These are phyloP conservation scores for Cryphonectria carpinicola DNA, from an alignment of 2,329 filamentous ascomycete species.

Conservation along the genomic window DNA sequence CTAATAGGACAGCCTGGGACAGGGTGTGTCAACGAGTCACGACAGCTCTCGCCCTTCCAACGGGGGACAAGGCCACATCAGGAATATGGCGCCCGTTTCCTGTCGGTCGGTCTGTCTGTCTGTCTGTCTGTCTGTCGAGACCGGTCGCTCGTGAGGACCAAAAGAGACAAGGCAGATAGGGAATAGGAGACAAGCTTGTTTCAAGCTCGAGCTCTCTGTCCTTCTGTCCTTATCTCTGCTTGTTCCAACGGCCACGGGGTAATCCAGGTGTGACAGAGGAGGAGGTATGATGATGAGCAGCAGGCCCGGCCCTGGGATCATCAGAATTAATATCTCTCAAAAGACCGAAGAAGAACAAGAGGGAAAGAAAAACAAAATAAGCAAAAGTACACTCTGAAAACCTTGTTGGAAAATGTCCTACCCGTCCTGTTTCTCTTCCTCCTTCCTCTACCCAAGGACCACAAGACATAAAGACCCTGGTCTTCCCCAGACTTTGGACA, in stretches of 20 bases:
- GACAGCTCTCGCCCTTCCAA: background rate
- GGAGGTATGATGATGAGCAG: background rate
- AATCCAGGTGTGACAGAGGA: background rate
- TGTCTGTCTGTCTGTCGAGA: background rate
- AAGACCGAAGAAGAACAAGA: background rate
- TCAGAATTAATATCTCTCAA: background rate
- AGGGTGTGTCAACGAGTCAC: background rate
- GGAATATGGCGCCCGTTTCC: background rate
- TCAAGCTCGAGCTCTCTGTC: slow-evolving; percentile 2
- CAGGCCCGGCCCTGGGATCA: background rate
- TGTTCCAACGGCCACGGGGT: background rate
- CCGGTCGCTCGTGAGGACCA: background rate
- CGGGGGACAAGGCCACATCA: background rate
- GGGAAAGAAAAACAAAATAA: background rate
- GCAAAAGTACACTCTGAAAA: background rate
- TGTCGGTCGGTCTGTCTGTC: background rate
- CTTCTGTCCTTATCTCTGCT: background rate
- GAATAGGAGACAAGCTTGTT: background rate
- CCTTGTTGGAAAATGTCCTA: background rate
- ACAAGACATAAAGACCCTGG: background rate
- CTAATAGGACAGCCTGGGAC: background rate
- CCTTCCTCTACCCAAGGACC: background rate
- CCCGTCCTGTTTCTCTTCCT: background rate
- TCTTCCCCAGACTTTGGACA: slow-evolving; percentile 14
- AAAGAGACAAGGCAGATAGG: background rate